phyloP scores from a whole-genome alignment of 768 basidiomycete species.

The Mrakia blollopis region DNA sequence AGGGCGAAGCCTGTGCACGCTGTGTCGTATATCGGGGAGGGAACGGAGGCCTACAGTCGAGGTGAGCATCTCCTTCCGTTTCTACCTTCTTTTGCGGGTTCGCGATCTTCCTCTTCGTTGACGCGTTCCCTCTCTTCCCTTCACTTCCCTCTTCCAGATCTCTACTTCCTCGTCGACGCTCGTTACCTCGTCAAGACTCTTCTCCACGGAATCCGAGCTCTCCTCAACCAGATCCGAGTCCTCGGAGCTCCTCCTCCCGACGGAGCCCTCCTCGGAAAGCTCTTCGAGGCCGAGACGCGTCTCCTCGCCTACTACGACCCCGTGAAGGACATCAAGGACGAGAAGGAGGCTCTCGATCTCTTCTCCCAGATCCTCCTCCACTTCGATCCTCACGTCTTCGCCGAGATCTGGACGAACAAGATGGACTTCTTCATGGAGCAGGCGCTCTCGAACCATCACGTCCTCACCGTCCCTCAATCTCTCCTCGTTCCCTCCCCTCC shows the following conservation, averaged over 20 bases:
- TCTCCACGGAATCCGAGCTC: slow-evolving; percentile 78
- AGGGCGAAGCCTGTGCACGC: slow-evolving; percentile 75
- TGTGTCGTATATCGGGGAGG: slow-evolving; percentile 68
- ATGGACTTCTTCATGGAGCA: slow-evolving; percentile 84
- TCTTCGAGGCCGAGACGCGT: slow-evolving; percentile 78
- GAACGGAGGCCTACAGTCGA: slow-evolving; percentile 65
- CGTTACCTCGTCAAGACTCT: slow-evolving; percentile 81
- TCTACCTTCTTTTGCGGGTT: neutral
- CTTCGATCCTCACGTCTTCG: slow-evolving; percentile 76
- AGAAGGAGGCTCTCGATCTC: slow-evolving; percentile 78
- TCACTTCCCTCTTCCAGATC: neutral
- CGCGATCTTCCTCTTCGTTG: neutral
- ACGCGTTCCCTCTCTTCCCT: neutral
- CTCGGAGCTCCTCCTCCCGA: slow-evolving; percentile 73
- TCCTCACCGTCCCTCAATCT: slow-evolving; percentile 77
- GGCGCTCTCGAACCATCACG: slow-evolving; percentile 65
- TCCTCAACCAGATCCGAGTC: slow-evolving; percentile 69
- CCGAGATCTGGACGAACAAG: slow-evolving; percentile 91
- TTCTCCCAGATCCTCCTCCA: slow-evolving; percentile 58
- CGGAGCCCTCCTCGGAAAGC: slow-evolving; percentile 75
- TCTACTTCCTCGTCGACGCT: slow-evolving; percentile 52
- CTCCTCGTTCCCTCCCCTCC: slow-evolving; percentile 53
- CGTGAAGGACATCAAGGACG: slow-evolving; percentile 50
- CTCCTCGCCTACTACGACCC: slow-evolving; percentile 69
- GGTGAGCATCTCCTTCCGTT: slow-evolving; percentile 52